A percentile compares a stretch with the other conserved stretches of the same genome.
phyloP scores from a whole-genome alignment of 108 stramenopile genomes.

The Licmophora abbreviata region DNA sequence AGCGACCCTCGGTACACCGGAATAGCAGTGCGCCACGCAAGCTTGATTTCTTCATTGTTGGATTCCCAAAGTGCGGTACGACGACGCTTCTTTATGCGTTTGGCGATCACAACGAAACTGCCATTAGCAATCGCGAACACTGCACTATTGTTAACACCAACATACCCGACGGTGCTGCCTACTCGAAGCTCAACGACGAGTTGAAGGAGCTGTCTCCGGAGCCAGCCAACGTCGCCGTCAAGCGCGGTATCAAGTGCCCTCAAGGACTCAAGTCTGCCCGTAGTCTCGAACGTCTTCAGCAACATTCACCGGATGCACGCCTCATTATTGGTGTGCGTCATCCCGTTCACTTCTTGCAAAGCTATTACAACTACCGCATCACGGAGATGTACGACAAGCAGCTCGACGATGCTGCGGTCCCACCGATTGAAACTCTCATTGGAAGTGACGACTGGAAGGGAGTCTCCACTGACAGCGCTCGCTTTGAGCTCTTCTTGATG shows the following conservation, averaged over 20 bases:
- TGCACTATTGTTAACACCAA: constrained; percentile 11
- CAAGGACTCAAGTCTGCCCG: constrained; percentile 6
- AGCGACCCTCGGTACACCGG: too few relatives aligned
- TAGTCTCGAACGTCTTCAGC: constrained; percentile 9
- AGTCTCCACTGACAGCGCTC: constrained; percentile 21
- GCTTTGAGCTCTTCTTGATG: constrained; percentile 23
- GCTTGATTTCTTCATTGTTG: constrained; percentile 16
- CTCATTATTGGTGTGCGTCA: constrained; percentile 41
- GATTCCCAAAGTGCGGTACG: constrained; percentile 18
- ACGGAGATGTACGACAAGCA: constrained; percentile 15
- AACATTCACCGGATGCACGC: constrained; percentile 17
- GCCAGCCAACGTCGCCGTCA: background rate
- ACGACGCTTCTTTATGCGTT: constrained; percentile 20
- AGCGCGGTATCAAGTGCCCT: constrained; percentile 31
- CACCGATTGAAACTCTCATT: constrained; percentile 14
- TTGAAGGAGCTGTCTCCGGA: constrained; percentile 2
- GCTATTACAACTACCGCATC: constrained; percentile 27
- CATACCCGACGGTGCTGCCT: background rate
- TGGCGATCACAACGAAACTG: constrained; percentile 15
- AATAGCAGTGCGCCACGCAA: background rate
- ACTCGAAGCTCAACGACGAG: constrained; percentile 8
- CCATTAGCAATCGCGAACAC: constrained; percentile 10
- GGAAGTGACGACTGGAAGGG: constrained; percentile 21
- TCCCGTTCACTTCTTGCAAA: constrained; percentile 37
- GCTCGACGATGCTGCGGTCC: constrained; percentile 2